Evolutionary conservation across 805 yeast genomes (phyloP), one percentile per base, ranked within the genome.

Genomic region (Kuraishia piskuri): DNA sequence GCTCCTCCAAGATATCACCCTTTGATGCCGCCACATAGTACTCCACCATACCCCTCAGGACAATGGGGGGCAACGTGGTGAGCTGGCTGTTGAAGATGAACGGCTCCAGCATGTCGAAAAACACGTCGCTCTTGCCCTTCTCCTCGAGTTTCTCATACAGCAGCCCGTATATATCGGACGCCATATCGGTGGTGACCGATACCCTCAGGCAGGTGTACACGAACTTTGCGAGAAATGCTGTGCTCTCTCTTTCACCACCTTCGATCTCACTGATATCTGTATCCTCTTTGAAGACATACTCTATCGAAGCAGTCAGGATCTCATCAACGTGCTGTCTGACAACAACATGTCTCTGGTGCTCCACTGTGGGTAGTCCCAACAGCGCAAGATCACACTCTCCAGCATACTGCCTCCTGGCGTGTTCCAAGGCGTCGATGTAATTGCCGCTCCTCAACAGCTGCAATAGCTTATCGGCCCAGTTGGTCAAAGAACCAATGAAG

Each of bases 391-490:
- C 80, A 25, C 64, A 63, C 0, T 76, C 73, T 10, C 85, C 82
- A 1, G 61, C 57, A 50, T 79, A 88, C 61, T 77, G 86, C 7
- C 67, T 65, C 48, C 77, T 69, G 0, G 87, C 84, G 17, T 76
- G 68, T 2, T 69, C 65, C n/a, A 88, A 71, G 0, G 95, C 91
- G 2, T 65, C 69, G 5, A 77, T 64, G 53, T 82, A 84, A 22
- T 76, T 64, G 1, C 78, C 80, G 1, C 67, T 58, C 10, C 77
- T 70, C 50, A 89, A 69, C 12, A 78, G 61, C 6, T 67, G 71
- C 54, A 78, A 64, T 1, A 88, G 64, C 24, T 74, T 70, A 58
- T 86, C 91, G 0, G 85, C 88, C 96, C 90, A 89, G 58, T 77
- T 82, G 2, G 82, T 70, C 17, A 82, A 66, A 22, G 80, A 71